Base-by-base conservation (phyloP, 2,329 filamentous ascomycete species). In the Ilyonectria sp. region DNA sequence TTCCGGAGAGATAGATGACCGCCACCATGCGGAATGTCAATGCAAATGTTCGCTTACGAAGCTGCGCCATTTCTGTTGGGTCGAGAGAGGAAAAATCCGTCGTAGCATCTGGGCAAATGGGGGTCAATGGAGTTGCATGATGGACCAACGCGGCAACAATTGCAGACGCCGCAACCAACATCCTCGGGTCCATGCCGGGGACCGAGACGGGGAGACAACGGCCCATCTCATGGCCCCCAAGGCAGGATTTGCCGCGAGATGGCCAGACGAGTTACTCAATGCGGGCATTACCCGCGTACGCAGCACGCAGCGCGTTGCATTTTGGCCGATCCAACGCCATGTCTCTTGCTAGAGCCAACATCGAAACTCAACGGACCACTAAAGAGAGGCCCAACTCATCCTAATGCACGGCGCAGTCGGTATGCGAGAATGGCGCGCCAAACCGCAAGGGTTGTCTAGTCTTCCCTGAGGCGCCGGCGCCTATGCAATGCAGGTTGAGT, bases 401-500 rank as follows among this genome's bases (percentile, higher is more conserved):
- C 19, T 29, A 35, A 65, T 64, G 69, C 46, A 63, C 63, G 56
- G 33, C 54, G 57, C 50, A 50, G 62, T 60, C 49, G 63, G 65
- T 58, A 72, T 74, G 69, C 65, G 65, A 59, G 59, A 63, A 71
- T 65, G 61, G 52, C 57, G 67, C 57, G 69, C 64, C 69, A 70
- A 69, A 69, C 33, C 35, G 29, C 49, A 60, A 52, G 59, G 65
- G 49, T 50, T 55, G 59, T 65, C 44, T 60, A 50, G 61, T 63
- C 59, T 47, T 63, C 49, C 54, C 66, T 40, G 55, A 62, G 56
- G 67, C 65, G 64, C 69, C 68, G 74, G 73, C 74, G 74, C 69
- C 63, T 76, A 76, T 71, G 73, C 61, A 65, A 74, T 75, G 65
- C 71, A 69, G 49, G 47, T 59, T 44, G 50, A 47, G 37, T 59